Base-by-base conservation (phyloP, 2,329 filamentous ascomycete genomes). In the Cladosporium sp. region DNA sequence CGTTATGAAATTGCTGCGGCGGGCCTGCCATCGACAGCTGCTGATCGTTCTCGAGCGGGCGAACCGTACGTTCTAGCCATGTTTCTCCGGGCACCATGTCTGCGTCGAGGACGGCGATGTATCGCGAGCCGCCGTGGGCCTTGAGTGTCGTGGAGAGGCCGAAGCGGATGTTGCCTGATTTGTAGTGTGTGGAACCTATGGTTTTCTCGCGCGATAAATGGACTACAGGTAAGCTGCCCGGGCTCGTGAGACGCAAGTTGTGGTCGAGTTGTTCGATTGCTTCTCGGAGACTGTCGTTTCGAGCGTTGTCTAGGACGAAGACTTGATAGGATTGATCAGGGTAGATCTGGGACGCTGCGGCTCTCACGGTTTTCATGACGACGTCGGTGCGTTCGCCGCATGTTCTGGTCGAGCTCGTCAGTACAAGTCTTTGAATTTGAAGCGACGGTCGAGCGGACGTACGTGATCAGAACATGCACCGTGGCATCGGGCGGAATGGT, bases 301-400 rank as follows among this genome's bases (percentile, higher is more conserved):
- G 37, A 2, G 49, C 66, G 44, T 69, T 66, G 26, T 69, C 67
- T 6, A 66, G 28, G 7, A 69, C 62, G 49, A 69, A 67, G 1
- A 69, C 50, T 11, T 63, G 57, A 31, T 62, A 69, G 12, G 26
- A 35, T 5, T 55, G 21, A 18, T 31, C 40, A 16, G 67, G 67
- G 40, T 68, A 69, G 1, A 64, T n/a, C 31, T 66, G 64, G 2
- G 57, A n/a, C 5, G 61, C 64, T 16, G 66, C 66, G 5, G 64
- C 67, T 26, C n/a, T 50, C 3, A 68, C 64, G 18, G 67, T 69
- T 23, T 68, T 62, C 64, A 69, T 65, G 18, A 69, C 63, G 5
- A 63, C 40, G 2, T 52, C 40, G 23, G 58, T 31, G 12, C 65
- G 57, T 37, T 68, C 67, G 21, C 65, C 65, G 49, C 67, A 68